Evolutionary conservation across 805 yeast genomes (phyloP), one percentile per base, ranked within the genome.

Genomic region (Dipodascus geniculatus): DNA sequence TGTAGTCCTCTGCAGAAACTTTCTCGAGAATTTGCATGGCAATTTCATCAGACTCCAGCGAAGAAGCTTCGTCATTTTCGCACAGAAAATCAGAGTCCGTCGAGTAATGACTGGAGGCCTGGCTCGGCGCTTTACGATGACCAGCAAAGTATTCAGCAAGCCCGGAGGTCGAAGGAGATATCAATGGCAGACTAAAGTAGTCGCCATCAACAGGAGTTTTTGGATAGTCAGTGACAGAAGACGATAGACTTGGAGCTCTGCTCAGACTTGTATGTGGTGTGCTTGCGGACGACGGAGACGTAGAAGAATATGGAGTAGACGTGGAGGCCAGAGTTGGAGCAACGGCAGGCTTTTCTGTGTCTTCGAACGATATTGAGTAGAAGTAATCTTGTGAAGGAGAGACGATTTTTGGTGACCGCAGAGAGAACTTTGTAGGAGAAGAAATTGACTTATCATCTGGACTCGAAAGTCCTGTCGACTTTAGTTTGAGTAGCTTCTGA

Each of bases 41-140:
- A 65, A 67, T 67, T 48, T 61, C 65, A 53, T 67, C 70, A 44
- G 69, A 68, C 56, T 22, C 56, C 60, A 38, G 60, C 66, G 31
- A 49, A 56, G 31, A 42, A 48, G 8, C 6, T 17, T 17, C 44
- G 44, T 38, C 44, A 38, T 3, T 6, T 6, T 38, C 44, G 11
- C 33, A 28, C 11, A 28, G 33, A 28, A 28, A 28, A 28, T 6
- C 11, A 28, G 33, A 28, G 11, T 28, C 33, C 6, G 33, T 28
- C 6, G 33, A 28, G 44, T 38, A 38, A 38, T 38, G 17, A n/a
- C 44, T 38, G 17, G 44, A 38, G 8, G 44, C 44, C 44, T 38
- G 44, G 14, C 44, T 38, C 8, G 44, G 44, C 11, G 20, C 20
- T 38, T 38, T 38, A 17, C 44, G 44, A 17, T 38, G 44, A 6